Base-by-base conservation (phyloP, 2,329 filamentous ascomycete species). In the Samsoniella hepiali region DNA sequence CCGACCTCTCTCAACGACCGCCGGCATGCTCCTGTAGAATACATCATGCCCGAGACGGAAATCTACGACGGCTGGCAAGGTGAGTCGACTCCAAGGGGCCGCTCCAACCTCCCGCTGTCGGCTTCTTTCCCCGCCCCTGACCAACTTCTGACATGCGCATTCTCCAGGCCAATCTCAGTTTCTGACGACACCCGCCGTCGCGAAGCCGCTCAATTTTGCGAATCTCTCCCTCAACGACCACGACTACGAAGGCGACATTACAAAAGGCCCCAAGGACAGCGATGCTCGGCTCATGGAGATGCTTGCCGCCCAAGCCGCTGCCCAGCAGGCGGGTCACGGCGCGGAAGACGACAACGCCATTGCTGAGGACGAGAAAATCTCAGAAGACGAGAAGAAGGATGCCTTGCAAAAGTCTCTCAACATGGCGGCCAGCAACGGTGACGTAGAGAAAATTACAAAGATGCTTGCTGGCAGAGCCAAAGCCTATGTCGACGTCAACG, bases 1-100 rank as follows among this genome's bases (percentile, higher is more conserved):
- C 95, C 95, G 11, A 95, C 86, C 68, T 97, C 93, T 13, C 85
- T 99, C 62, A 90, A 99, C 75, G 95, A 99, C 79, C 87, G 95
- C 65, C 86, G 88, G 69, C 83, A 83, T 71, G 84, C 90, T 40
- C 84, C 88, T 4, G 82, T 80, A 54, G 87, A 88, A 64, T 70
- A 73, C 66, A 84, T 88, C 67, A 84, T 90, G 63, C 82, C 83
- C 45, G 95, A 98, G 81, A 97, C 93, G 47, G 95, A 98, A 81
- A 92, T 97, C 80, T 99, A 98, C 76, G 95, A 99, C 84, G 95
- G 92, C 69, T 99, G 95, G 95, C 93, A 98, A 88, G 94, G 94
- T 82, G 68, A 66, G 80, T 78, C 42, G 56, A 45, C 64, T 64
- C 61, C 65, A 45, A 56, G 44, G 49, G 13, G 47, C 47, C 34